Evolutionary conservation across 139 green algal genomes (phyloP).

Genomic region (Chlamydomonas sphaeroides): DNA sequence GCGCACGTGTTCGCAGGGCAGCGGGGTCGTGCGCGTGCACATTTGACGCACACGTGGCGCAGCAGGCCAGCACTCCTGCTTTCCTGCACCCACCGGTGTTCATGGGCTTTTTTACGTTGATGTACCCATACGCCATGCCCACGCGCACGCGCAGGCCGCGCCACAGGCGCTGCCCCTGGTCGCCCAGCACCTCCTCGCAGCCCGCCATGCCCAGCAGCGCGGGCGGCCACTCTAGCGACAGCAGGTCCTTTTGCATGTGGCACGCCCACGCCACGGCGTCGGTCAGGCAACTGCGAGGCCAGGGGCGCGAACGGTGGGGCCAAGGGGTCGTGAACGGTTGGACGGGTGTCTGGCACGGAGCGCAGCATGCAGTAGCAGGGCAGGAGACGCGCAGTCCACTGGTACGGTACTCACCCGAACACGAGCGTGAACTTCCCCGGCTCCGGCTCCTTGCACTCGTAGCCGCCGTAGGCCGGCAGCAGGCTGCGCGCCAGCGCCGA

Average conservation of each 20-base stretch:
- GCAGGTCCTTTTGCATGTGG: slow-evolving; percentile 75
- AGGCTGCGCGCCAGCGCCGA: slow-evolving; percentile 61
- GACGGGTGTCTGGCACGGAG: too few relatives aligned
- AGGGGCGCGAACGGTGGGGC: too few relatives aligned
- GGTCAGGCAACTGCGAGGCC: slow-evolving; percentile 37
- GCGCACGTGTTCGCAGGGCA: too few relatives aligned
- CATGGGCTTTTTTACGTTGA: slow-evolving; percentile 72
- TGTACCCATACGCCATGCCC: slow-evolving; percentile 75
- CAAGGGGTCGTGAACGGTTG: too few relatives aligned
- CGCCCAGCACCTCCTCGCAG: slow-evolving; percentile 46
- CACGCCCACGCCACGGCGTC: slow-evolving; percentile 65
- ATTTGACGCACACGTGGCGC: too few relatives aligned
- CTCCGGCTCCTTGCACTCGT: slow-evolving; percentile 91
- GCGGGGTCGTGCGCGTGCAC: too few relatives aligned
- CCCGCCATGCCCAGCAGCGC: slow-evolving; percentile 69
- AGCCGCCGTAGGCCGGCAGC: slow-evolving; percentile 73
- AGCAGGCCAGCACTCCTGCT: too few relatives aligned
- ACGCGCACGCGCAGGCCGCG: slow-evolving; percentile 78
- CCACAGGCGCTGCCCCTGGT: slow-evolving; percentile 63
- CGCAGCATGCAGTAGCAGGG: too few relatives aligned
- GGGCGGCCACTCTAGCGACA: slow-evolving; percentile 72
- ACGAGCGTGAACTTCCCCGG: slow-evolving; percentile 80
- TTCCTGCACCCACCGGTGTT: slow-evolving; percentile 66
- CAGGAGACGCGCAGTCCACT: too few relatives aligned
- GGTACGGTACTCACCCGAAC: slow-evolving; percentile 60